A percentile compares a stretch with the other conserved stretches of the same genome.
phyloP scores from a whole-genome alignment of 805 yeast genomes.

The Metschnikowia santaceciliae region DNA sequence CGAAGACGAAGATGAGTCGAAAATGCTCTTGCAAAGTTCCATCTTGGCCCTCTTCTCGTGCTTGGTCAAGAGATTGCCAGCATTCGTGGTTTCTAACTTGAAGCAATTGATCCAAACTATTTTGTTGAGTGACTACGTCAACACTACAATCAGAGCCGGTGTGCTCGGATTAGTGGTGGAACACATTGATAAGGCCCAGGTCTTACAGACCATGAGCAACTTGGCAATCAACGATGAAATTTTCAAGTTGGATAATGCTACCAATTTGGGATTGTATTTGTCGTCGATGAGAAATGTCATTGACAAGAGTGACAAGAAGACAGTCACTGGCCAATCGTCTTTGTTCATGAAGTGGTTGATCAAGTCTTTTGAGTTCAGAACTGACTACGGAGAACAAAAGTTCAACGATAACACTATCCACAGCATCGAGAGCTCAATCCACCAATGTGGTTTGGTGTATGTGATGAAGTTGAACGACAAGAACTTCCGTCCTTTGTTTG shows the following conservation, averaged over 20 bases:
- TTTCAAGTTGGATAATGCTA: conserved; percentile 31
- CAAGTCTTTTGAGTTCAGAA: conserved; percentile 67
- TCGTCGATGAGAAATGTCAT: conserved; percentile 62
- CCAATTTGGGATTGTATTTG: conserved; percentile 62
- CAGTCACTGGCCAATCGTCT: conserved; percentile 68
- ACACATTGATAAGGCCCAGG: conserved; percentile 61
- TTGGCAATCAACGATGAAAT: conserved; percentile 51
- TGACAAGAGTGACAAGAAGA: conserved; percentile 66
- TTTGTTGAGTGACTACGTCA: conserved; percentile 54
- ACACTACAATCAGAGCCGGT: conserved; percentile 56
- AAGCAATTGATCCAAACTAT: conserved; percentile 57
- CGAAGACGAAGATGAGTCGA: conserved; percentile 23
- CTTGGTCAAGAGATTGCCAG: conserved; percentile 77
- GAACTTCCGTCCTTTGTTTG: conserved; percentile 88
- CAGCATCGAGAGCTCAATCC: conserved; percentile 75
- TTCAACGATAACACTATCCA: conserved; percentile 72
- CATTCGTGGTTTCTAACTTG: conserved; percentile 70
- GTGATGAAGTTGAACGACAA: conserved; percentile 93
- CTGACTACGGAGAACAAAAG: conserved; percentile 36
- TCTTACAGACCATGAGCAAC: conserved; percentile 57
- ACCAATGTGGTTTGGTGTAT: conserved; percentile 65
- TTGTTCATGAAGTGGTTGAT: conserved; percentile 66
- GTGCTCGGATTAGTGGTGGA: conserved; percentile 59
- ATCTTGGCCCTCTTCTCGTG: conserved; percentile 68
- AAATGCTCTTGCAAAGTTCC: conserved; percentile 59